Evolutionary conservation across 2,329 filamentous ascomycete species (phyloP).

Genomic region (Tolypocladium ovalisporum): DNA sequence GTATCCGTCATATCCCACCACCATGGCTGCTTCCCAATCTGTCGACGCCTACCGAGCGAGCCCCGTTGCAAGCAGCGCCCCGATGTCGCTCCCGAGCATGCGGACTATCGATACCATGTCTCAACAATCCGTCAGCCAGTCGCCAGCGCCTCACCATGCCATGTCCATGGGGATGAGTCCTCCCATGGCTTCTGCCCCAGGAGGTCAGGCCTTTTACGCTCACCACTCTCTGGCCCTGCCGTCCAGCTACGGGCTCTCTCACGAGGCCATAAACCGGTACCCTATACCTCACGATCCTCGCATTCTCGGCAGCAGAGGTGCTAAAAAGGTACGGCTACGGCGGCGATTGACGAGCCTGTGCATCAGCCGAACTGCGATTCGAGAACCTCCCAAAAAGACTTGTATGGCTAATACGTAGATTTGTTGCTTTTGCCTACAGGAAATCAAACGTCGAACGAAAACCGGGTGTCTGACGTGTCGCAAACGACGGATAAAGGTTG

Average conservation of each 20-base stretch:
- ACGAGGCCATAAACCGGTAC: slow-evolving; percentile 33
- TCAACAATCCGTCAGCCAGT: slow-evolving; percentile 13
- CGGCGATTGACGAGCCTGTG: neutral
- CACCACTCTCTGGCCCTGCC: slow-evolving; percentile 23
- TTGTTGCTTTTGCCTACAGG: slow-evolving; percentile 23
- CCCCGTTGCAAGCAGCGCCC: slow-evolving; percentile 14
- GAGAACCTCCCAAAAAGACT: neutral
- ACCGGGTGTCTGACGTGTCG: slow-evolving; percentile 53
- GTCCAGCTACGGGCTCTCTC: slow-evolving; percentile 28
- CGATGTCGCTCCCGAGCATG: slow-evolving; percentile 29
- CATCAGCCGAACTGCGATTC: neutral
- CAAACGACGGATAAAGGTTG: slow-evolving; percentile 51
- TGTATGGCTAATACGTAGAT: neutral
- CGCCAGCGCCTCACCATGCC: slow-evolving; percentile 17
- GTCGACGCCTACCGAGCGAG: slow-evolving; percentile 18
- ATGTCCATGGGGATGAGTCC: slow-evolving; percentile 25
- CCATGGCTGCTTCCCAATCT: slow-evolving; percentile 12
- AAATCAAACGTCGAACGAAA: slow-evolving; percentile 53
- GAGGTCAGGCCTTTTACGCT: slow-evolving; percentile 31
- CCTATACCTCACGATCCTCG: slow-evolving; percentile 37
- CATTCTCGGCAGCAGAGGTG: slow-evolving; percentile 34
- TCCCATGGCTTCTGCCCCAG: slow-evolving; percentile 15
- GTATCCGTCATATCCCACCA: slow-evolving; percentile 19
- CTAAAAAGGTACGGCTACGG: slow-evolving; percentile 42
- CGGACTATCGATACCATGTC: slow-evolving; percentile 25